These are phyloP conservation scores for Penicillium nucicola DNA, from an alignment of 495 filamentous ascomycete species.

Conservation along the genomic window DNA sequence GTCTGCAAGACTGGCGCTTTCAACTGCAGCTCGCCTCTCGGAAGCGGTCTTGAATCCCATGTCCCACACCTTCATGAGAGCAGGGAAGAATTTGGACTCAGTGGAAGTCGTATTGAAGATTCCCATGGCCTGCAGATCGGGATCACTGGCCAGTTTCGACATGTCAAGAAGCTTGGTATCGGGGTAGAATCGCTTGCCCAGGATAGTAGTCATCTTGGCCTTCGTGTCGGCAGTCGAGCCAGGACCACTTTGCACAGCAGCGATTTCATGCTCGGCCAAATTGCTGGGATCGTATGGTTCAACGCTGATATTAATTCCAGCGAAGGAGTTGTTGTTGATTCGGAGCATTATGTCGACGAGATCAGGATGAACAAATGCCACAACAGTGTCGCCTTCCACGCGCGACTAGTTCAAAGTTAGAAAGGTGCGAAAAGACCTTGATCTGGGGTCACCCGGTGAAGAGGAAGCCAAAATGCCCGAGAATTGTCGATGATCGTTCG, in stretches of 20 bases:
- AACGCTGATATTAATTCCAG: constrained; percentile 58
- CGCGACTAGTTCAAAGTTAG: constrained; percentile 73
- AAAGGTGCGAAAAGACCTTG: constrained; percentile 56
- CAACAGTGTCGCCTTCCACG: constrained; percentile 64
- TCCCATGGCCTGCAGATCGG: constrained; percentile 63
- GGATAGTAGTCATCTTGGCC: constrained; percentile 50
- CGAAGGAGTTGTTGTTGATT: constrained; percentile 62
- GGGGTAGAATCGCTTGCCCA: constrained; percentile 69
- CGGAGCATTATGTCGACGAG: constrained; percentile 58
- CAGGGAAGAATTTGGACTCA: constrained; percentile 86
- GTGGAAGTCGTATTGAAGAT: constrained; percentile 68
- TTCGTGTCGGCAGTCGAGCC: constrained; percentile 44
- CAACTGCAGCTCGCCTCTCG: constrained; percentile 67
- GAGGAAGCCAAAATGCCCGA: constrained; percentile 30
- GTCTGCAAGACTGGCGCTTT: constrained; percentile 71
- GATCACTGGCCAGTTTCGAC: constrained; percentile 67
- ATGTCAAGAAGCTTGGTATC: constrained; percentile 74
- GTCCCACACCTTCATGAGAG: constrained; percentile 78
- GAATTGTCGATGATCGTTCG: constrained; percentile 55
- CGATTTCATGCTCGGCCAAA: constrained; percentile 22
- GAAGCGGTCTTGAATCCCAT: constrained; percentile 61
- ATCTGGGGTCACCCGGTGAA: constrained; percentile 47
- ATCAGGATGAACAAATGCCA: constrained; percentile 63
- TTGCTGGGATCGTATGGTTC: constrained; percentile 30
- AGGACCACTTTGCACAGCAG: constrained; percentile 20